These are phyloP conservation scores for Botrytis hyacinthi DNA, from an alignment of 2,329 filamentous ascomycete species.

Conservation along the genomic window DNA sequence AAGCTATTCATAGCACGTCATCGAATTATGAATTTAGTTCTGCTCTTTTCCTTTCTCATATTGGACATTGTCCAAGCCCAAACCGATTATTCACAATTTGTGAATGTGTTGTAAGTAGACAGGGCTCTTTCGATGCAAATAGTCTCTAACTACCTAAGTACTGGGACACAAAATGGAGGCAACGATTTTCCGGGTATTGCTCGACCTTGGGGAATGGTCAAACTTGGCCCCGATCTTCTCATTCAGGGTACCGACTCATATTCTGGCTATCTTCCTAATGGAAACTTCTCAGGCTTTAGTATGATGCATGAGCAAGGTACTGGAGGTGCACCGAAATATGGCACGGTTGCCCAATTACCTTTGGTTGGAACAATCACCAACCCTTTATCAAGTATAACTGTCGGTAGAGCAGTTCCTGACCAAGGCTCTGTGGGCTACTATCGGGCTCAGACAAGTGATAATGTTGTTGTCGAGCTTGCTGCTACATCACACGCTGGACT, in stretches of 20 bases:
- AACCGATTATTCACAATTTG: constrained; percentile 32
- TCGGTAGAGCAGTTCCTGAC: constrained; percentile 52
- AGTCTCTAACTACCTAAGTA: constrained; percentile 23
- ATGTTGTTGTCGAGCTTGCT: constrained; percentile 56
- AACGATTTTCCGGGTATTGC: constrained; percentile 47
- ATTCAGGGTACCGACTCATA: constrained; percentile 51
- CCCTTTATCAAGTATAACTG: constrained; percentile 55
- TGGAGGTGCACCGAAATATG: constrained; percentile 68
- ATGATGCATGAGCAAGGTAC: constrained; percentile 67
- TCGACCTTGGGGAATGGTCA: constrained; percentile 47
- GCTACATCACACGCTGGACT: constrained; percentile 57
- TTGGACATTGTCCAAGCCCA: constrained; percentile 2
- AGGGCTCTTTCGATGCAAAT: not conserved
- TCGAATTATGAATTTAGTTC: not conserved
- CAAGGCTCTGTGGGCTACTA: constrained; percentile 61
- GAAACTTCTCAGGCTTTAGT: constrained; percentile 58
- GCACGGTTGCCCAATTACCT: constrained; percentile 61
- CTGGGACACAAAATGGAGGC: constrained; percentile 45
- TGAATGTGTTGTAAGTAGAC: constrained; percentile 32
- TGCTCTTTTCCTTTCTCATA: not conserved
- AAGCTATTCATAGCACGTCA: not conserved
- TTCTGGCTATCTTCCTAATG: constrained; percentile 51
- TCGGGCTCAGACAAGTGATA: constrained; percentile 53
- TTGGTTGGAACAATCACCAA: constrained; percentile 50
- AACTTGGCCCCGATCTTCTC: constrained; percentile 43